Base-by-base conservation (phyloP, 495 filamentous ascomycete species). In the Hypoxylon fragiforme region DNA sequence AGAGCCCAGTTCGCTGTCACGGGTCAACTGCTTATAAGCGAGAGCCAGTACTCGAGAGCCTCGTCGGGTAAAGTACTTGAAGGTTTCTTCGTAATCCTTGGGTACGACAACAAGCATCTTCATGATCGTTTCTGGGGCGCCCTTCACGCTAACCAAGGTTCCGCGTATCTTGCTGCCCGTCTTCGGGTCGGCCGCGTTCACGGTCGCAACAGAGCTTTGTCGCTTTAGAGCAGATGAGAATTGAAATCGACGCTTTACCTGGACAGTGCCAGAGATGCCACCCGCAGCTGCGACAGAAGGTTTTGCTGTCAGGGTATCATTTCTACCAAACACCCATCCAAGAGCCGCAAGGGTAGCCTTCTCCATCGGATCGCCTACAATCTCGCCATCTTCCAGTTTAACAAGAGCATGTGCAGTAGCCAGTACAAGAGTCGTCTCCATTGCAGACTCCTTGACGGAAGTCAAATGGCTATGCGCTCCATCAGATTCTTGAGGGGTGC, bases 321-420 rank as follows among this genome's bases (percentile, higher is more conserved):
- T 92, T 51, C 84, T 86, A 22, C 92, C 91, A 20, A 99, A 77
- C 34, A 81, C 83, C 94, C 94, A 99, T 28, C 92, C 91, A 40
- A 99, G 83, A 49, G 91, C 89, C 8, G 77, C 76, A 14, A 99
- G 75, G 8, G 94, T 97, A 31, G 94, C 94, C 70, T 97, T 96
- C 65, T 99, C 94, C 94, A 99, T 99, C 12, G 94, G 94, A 67
- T 99, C 94, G 54, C 94, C 94, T 38, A 97, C 95, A 53, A 97
- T 85, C 12, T 99, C 94, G 14, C 94, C 95, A 67, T 99, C 94
- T 60, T 99, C 94, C 4, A 99, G 76, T 62, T 90, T 95, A 18
- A 99, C 94, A 26, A 99, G 75, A 13, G 94, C 94, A 67, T 99
- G 94, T 7, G 94, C 94, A 38, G 90, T 96, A 20, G 95, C 94